Conservation (phyloP, 2,329 filamentous ascomycete species). For the Diplodia intermedia region DNA sequence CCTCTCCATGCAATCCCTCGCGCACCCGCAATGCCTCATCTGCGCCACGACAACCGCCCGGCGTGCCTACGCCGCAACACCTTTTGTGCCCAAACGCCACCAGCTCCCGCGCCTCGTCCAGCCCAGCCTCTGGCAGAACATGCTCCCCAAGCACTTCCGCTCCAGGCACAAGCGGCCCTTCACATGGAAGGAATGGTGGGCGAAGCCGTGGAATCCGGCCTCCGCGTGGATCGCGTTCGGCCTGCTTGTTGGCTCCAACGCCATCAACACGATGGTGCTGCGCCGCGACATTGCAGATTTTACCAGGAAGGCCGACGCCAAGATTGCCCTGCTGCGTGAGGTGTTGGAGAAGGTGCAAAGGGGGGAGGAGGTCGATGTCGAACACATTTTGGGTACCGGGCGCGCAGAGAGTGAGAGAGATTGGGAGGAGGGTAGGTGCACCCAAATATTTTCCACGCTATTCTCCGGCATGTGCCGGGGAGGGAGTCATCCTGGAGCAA, state of each 20-base stretch:
- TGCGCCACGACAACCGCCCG: neutral
- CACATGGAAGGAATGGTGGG: slow-evolving; percentile 31
- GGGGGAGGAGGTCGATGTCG: slow-evolving; percentile 84
- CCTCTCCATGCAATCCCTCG: neutral
- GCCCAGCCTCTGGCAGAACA: slow-evolving; percentile 48
- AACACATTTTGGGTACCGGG: slow-evolving; percentile 79
- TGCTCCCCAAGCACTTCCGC: slow-evolving; percentile 46
- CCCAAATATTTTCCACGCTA: neutral
- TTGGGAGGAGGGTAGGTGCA: slow-evolving; percentile 79
- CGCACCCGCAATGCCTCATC: slow-evolving; percentile 26
- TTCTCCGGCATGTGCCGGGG: neutral
- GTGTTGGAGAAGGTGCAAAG: slow-evolving; percentile 73
- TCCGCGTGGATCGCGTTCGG: slow-evolving; percentile 71
- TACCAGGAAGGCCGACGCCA: slow-evolving; percentile 76
- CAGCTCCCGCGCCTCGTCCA: slow-evolving; percentile 45
- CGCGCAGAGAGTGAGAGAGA: slow-evolving; percentile 76
- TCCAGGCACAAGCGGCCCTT: slow-evolving; percentile 13
- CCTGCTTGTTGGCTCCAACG: slow-evolving; percentile 89
- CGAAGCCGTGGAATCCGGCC: slow-evolving; percentile 60
- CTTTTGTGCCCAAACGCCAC: slow-evolving; percentile 33
- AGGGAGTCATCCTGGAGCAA: too few relatives aligned
- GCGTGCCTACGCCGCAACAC: slow-evolving; percentile 35
- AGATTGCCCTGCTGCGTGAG: slow-evolving; percentile 77
- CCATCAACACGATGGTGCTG: slow-evolving; percentile 87
- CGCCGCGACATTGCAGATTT: slow-evolving; percentile 77